Base-by-base conservation (phyloP, 75 land plant genomes). In the Adiantum capillusveneris region DNA sequence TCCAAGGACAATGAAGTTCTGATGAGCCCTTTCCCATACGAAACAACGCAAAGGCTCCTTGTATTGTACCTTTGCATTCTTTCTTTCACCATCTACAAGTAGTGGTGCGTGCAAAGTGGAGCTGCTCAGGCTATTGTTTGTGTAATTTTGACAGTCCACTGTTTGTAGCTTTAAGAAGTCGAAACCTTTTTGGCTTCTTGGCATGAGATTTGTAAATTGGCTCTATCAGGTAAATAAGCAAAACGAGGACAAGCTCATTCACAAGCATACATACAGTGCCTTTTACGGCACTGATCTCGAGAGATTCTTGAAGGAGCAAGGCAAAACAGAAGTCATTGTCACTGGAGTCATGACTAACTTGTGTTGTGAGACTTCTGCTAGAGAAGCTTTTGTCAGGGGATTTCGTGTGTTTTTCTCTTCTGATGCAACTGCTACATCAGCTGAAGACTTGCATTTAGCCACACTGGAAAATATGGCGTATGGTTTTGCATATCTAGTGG, bases 351-450 rank as follows among this genome's bases (percentile, higher is more conserved):
- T 82, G 95, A 86, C 95, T 1, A 89, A 89, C 53, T 65, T 87
- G 58, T 89, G 95, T 69, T 89, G 95, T 59, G 95, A 89, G 70
- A 86, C 95, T 13, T 83, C 90, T 25, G 86, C 95, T 30, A 75
- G 90, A 24, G 90, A 78, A 0, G 90, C 90, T 21, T 89, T 83
- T 54, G 64, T 78, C 5, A 70, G 72, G 36, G 95, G 90, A 17
- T 86, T 80, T 57, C 64, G 90, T 60, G 90, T 89, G n/a, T 89
- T 83, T 76, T 89, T 89, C 72, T 86, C 95, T 1, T 71, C 82
- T 11, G 95, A 89, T 54, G 90, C 87, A 14, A 89, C 91, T 22
- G 90, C 82, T 7, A 89, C 95, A 5, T 19, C 63, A 17, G 44
- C 56, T 14, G 26, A 44, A 53, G 95, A 89, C 56, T 44, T 89